A percentile compares a stretch with the other conserved stretches of the same genome.
Conservation (phyloP, 495 filamentous ascomycete species). For the Pyrenopolyporus hunteri region DNA sequence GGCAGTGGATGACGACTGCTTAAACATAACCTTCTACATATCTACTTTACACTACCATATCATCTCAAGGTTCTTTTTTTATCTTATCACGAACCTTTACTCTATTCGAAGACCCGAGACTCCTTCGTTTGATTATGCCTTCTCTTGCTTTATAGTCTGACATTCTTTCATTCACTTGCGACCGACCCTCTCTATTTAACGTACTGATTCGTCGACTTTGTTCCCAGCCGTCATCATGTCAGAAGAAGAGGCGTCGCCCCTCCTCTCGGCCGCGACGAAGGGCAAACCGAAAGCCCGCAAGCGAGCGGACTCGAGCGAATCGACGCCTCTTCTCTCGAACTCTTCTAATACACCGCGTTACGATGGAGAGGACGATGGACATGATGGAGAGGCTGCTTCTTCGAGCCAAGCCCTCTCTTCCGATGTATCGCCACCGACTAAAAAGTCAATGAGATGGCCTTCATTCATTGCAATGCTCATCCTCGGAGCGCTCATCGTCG, state of each 20-base stretch:
- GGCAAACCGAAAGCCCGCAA: constrained; percentile 41
- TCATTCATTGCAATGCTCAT: constrained; percentile 54
- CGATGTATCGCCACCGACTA: constrained; percentile 30
- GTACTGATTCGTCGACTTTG: background rate
- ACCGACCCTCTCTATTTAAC: constrained; percentile 4
- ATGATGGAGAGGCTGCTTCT: constrained; percentile 51
- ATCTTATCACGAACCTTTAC: background rate
- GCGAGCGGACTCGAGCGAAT: constrained; percentile 48
- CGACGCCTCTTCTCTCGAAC: constrained; percentile 60
- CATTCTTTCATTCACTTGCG: constrained; percentile 4
- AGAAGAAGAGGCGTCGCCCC: constrained; percentile 50
- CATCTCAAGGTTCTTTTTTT: background rate
- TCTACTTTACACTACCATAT: background rate
- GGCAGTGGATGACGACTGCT: constrained; percentile 31
- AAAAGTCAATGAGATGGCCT: constrained; percentile 50
- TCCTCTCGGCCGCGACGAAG: constrained; percentile 44
- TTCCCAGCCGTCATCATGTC: constrained; percentile 46
- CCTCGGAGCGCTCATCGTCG: constrained; percentile 48
- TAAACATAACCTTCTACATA: background rate
- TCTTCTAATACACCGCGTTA: constrained; percentile 51
- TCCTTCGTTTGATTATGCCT: constrained; percentile 28
- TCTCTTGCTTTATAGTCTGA: background rate
- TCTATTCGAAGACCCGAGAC: background rate
- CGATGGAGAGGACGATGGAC: constrained; percentile 45
- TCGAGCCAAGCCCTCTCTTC: constrained; percentile 40